Base-by-base conservation (phyloP, 768 basidiomycete genomes). In the Tubosaeta brunneosetosa region DNA sequence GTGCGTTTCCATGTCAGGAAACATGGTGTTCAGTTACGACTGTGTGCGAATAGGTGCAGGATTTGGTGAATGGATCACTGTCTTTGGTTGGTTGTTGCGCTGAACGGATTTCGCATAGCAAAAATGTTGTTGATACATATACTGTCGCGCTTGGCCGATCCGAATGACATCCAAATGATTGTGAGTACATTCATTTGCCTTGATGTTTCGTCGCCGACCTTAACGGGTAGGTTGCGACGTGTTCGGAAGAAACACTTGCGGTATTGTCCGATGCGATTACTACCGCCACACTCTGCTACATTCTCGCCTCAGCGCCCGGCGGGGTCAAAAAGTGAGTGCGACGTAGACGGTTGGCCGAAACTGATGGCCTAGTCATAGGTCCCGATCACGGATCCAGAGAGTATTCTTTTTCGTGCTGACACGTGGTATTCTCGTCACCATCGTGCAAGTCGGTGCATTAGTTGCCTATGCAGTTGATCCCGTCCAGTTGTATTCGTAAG, bases 391-490 rank as follows among this genome's bases (percentile, higher is more conserved):
- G 26, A 41, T 61, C 40, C 47, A 49, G 29, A 33, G 42, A 13
- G 34, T 51, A 8, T 58, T 58, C 36, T 44, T 55, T 37, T 55
- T 61, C 25, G n/a, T 58, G 14, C 31, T 55, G 19, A 55, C 40
- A 33, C 53, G 56, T 9, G 60, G 60, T n/a, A 29, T 58, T 49
- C 51, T 61, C 26, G 56, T 53, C 26, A 61, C 53, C 34, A 26
- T 55, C 29, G 26, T 53, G 16, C 59, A 58, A 44, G 49, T 58
- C 2, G 36, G 41, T 33, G 29, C 44, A 11, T 13, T 55, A 19
- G 40, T 42, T 19, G n/a, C 34, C 27, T 50, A 52, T 31, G 27
- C 36, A n/a, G 16, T 41, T 26, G 31, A 46, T 11, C 36, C 44
- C 31, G 14, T 22, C 10, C 13, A 50, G 37, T 17, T 58, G 25